These are phyloP conservation scores for Gaeumannomyces tritici DNA, from an alignment of 2,329 filamentous ascomycete species.

Conservation along the genomic window DNA sequence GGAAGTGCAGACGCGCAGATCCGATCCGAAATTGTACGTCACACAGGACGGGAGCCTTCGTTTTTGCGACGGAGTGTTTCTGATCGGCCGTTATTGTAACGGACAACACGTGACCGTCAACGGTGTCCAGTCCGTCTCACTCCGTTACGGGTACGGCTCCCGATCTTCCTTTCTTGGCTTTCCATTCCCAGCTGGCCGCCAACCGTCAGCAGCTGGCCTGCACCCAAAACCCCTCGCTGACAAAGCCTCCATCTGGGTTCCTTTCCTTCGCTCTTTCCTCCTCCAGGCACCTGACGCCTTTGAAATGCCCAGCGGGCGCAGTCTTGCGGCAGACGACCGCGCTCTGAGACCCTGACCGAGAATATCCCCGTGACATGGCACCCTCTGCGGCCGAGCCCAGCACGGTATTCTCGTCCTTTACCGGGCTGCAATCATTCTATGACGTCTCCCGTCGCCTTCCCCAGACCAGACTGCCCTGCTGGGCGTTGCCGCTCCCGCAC, in stretches of 20 bases:
- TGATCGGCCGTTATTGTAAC: no score
- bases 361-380: not conserved
- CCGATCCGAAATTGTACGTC: no score
- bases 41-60: not conserved
- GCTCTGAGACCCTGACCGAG: not conserved
- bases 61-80: not conserved
- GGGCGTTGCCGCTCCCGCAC: not conserved
- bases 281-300: no score
- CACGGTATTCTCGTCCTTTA: no score
- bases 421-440: not conserved
- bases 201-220: not conserved
- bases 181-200: no score
- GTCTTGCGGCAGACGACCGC: not conserved
- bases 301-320: no score
- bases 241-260: no score
- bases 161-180: not conserved
- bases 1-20: no score
- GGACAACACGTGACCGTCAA: no score
- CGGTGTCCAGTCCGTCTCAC: not conserved
- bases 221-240: not conserved
- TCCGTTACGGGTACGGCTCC: not conserved
- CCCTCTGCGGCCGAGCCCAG: not conserved
- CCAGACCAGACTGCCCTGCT: not conserved
- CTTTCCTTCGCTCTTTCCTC: no score
- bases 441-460: not conserved